A percentile compares a stretch with the other conserved stretches of the same genome.
These are phyloP conservation scores for Gautieria morchelliformis DNA, from an alignment of 768 basidiomycete genomes.

Conservation along the genomic window DNA sequence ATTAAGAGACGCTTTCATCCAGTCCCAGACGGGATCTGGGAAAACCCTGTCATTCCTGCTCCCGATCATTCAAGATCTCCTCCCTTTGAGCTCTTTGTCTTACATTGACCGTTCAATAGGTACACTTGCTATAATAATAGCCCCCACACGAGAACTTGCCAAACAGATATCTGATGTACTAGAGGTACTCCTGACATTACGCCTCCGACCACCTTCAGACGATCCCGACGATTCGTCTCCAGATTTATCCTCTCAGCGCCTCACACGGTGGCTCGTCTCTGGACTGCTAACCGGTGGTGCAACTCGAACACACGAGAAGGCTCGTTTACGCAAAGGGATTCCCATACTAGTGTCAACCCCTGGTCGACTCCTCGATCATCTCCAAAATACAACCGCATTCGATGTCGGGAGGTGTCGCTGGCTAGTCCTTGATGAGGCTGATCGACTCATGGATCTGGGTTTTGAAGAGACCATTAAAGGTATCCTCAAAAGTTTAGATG, in stretches of 20 bases:
- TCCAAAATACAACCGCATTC: constrained; percentile 91
- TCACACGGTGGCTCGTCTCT: constrained; percentile 90
- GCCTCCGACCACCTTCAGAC: constrained; percentile 49
- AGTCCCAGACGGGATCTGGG: constrained; percentile 95
- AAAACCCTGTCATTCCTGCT: constrained; percentile 91
- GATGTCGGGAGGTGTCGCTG: constrained; percentile 90
- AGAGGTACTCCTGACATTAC: constrained; percentile 68
- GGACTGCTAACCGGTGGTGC: constrained; percentile 92
- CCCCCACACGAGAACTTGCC: constrained; percentile 91
- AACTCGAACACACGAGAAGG: constrained; percentile 91
- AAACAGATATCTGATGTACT: constrained; percentile 97
- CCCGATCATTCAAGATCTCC: constrained; percentile 89
- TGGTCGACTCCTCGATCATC: constrained; percentile 88
- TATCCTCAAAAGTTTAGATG: constrained; percentile 81
- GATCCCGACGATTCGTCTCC: constrained; percentile 29
- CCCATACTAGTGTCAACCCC: constrained; percentile 96
- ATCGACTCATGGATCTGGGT: constrained; percentile 94
- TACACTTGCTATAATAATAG: constrained; percentile 88
- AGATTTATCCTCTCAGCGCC: constrained; percentile 18
- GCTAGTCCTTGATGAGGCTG: constrained; percentile 95
- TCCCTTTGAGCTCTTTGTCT: constrained; percentile 80
- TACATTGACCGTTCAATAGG: constrained; percentile 94
- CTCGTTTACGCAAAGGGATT: constrained; percentile 84
- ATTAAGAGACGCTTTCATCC: constrained; percentile 78
- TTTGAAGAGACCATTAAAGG: constrained; percentile 94